Base-by-base conservation (phyloP, 1,139 yeast genomes). In the Yamadazyma triangularis region DNA sequence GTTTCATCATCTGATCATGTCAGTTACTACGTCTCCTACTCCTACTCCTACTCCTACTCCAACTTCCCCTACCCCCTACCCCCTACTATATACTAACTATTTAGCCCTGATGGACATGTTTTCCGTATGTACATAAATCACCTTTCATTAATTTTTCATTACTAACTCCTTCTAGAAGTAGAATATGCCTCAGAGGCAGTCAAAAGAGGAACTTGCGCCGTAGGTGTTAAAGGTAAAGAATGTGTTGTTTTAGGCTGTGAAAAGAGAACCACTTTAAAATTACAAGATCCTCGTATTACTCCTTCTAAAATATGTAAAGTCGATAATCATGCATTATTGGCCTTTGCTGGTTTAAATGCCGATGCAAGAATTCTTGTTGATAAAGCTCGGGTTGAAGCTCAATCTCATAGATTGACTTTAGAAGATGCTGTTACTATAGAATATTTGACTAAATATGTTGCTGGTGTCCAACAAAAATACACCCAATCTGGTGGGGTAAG, bases 401-500 rank as follows among this genome's bases (percentile, higher is more conserved):
- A 91, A 59, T 84, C 95, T n/a, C 96, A 89, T 60, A 77, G 86
- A 58, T 73, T 93, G 51, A 87, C 91, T 18, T 73, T 91, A 52
- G 98, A 91, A 56, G 98, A 93, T 53, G 84, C 97, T 0, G 96
- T 89, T 7, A 71, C 91, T 24, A 76, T 91, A 38, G 98, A 93
- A 56, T 91, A 89, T 58, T 70, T 93, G 60, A 87, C 98, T 26
- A 82, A 84, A 56, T 86, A 87, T 51, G 87, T 93, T 42, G 98
- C 98, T 14, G 96, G 97, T 14, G 93, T 91, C 27, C 97, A 91
- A 61, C 99, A 91, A 57, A 76, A 81, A 58, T 91, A 91, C 60
- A 91, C 99, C n/a, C 98, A 91, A 60, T 79, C 93, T 30, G 98
- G 99, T 43, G 99, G 96, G 55, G 94, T 87, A 22, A 75, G 96